Percentiles rank a stretch among this genome's conserved stretches.
Conservation (phyloP, 768 basidiomycete species). For the Vishniacozyma victoriae region DNA sequence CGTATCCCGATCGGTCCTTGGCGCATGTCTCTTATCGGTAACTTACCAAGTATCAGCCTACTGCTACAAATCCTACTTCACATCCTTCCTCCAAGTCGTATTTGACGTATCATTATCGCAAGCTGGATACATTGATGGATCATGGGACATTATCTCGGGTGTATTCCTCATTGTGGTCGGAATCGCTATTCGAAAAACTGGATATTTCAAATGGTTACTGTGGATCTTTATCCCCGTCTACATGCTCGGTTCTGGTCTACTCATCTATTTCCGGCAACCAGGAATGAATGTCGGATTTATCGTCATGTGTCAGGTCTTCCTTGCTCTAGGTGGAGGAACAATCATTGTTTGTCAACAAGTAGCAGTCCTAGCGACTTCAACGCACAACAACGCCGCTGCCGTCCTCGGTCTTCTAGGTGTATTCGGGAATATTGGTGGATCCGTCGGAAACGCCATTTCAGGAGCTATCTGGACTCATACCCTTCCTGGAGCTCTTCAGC, state of each 20-base stretch:
- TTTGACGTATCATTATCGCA: conserved; percentile 23
- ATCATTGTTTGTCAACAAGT: conserved; percentile 32
- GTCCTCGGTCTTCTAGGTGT: conserved; percentile 24
- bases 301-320: conserved; percentile 35
- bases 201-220: conserved; percentile 32
- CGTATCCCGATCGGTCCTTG: conserved; percentile 39
- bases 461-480: conserved; percentile 45
- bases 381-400: conserved; percentile 26
- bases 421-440: conserved; percentile 25
- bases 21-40: conserved; percentile 32
- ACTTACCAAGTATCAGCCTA: conserved; percentile 29
- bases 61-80: conserved; percentile 38
- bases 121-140: conserved; percentile 28
- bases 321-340: conserved; percentile 25
- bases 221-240: conserved; percentile 18
- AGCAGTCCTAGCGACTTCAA: conserved; percentile 25
- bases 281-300: conserved; percentile 19
- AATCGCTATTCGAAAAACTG: conserved; percentile 25
- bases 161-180: conserved; percentile 32
- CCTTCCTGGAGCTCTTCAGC: conserved; percentile 19
- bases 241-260: conserved; percentile 25
- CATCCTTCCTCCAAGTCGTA: conserved; percentile 31
- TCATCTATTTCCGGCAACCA: conserved; percentile 37
- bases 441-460: conserved; percentile 37
- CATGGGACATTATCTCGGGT: conserved; percentile 26